phyloP scores from a whole-genome alignment of 257 asterid genomes.

The Solanum rostratum region DNA sequence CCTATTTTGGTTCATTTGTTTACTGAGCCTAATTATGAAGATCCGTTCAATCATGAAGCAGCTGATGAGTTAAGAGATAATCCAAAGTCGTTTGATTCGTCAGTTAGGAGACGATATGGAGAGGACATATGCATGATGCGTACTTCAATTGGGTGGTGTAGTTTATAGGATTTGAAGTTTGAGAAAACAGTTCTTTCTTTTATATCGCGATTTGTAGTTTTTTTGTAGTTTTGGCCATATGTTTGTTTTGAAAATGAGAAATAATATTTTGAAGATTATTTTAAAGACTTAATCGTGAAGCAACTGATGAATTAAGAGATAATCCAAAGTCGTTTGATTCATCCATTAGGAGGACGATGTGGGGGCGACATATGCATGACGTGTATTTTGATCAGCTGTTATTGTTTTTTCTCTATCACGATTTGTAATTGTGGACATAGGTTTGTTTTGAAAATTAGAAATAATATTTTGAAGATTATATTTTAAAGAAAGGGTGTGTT shows the following conservation, averaged over 20 bases:
- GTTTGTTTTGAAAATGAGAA: no score
- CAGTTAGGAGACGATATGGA: not conserved
- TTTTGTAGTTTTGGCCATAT: no score
- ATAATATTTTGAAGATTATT: no score
- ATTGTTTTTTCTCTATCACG: no score
- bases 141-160: not conserved
- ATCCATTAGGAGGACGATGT: constrained; percentile 68
- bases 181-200: no score
- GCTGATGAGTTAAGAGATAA: not conserved
- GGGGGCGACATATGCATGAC: constrained; percentile 44
- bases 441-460: no score
- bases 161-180: not conserved
- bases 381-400: not conserved
- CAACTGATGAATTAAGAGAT: constrained; percentile 73
- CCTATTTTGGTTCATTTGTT: constrained; percentile 85
- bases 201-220: no score
- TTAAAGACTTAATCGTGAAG: constrained; percentile 53
- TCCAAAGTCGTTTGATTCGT: accelerated
- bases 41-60: constrained; percentile 22
- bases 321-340: constrained; percentile 66
- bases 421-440: no score
- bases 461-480: no score
- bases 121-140: not conserved
- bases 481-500: no score
- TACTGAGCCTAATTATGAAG: constrained; percentile 89